Conservation (phyloP, 163 green algal genomes). For the Scenedesmus sp. region DNA sequence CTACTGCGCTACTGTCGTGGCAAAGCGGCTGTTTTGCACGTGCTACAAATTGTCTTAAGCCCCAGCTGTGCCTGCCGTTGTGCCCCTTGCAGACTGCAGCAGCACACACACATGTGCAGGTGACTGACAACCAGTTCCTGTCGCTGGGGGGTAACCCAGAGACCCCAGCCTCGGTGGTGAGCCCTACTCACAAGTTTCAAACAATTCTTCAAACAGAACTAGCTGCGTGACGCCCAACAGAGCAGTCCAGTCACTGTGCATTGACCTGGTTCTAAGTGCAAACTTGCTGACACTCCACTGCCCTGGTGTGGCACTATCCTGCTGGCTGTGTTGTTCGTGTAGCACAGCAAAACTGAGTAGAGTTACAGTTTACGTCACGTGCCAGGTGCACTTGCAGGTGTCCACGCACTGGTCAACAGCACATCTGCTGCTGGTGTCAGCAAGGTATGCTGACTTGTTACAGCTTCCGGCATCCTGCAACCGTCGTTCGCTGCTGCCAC, state of each 20-base stretch:
- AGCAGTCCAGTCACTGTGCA: not conserved
- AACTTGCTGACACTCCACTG: not conserved
- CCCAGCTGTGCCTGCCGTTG: not conserved
- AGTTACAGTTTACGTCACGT: not conserved
- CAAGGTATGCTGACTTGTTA: no score
- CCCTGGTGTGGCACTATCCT: no score
- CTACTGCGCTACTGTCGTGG: not conserved
- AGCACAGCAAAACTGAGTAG: no score
- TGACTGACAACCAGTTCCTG: conserved; percentile 25
- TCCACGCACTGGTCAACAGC: not conserved
- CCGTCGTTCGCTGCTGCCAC: not conserved
- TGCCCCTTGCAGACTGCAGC: conserved; percentile 19
- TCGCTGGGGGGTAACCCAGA: conserved; percentile 18
- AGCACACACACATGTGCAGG: conserved; percentile 1
- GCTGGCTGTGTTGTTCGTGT: no score
- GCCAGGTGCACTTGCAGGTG: not conserved
- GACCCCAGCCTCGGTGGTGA: not conserved
- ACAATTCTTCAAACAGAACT: not conserved
- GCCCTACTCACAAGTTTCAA: not conserved
- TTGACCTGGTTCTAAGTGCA: not conserved
- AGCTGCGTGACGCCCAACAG: not conserved
- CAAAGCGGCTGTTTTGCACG: not conserved
- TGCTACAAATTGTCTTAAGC: not conserved
- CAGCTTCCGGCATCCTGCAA: not conserved
- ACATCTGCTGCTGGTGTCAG: no score